These are phyloP conservation scores for Lathyrus oleraceus DNA, from an alignment of 306 rosid genomes.

Conservation along the genomic window DNA sequence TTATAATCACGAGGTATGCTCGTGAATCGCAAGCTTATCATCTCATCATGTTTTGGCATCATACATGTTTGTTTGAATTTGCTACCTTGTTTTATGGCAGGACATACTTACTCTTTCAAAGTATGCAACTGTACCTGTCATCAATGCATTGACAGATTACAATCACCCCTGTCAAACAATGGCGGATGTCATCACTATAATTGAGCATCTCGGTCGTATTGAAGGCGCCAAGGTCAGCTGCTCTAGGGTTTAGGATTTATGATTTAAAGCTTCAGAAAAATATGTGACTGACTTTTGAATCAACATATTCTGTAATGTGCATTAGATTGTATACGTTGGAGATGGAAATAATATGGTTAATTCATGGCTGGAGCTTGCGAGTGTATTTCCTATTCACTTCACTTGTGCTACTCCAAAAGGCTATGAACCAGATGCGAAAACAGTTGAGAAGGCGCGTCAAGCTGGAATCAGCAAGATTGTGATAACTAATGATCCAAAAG, in stretches of 20 bases:
- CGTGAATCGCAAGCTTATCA: not conserved
- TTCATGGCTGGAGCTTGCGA: conserved; percentile 84
- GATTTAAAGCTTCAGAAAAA: not conserved
- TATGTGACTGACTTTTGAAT: conserved; percentile 23
- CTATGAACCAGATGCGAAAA: conserved; percentile 75
- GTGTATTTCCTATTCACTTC: conserved; percentile 78
- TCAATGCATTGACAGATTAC: conserved; percentile 95
- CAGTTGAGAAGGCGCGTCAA: conserved; percentile 67
- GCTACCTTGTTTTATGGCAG: conserved; percentile 39
- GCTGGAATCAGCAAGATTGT: conserved; percentile 86
- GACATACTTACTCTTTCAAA: conserved; percentile 88
- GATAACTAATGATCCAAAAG: conserved; percentile 78
- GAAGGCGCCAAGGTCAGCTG: conserved; percentile 82
- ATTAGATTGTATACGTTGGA: conserved; percentile 82
- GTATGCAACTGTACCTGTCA: conserved; percentile 76
- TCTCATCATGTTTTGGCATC: not conserved
- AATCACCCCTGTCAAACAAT: conserved; percentile 95
- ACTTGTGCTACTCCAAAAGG: conserved; percentile 83
- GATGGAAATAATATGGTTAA: conserved; percentile 92
- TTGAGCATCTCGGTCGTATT: conserved; percentile 73
- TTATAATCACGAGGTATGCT: conserved; percentile 74
- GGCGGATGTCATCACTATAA: conserved; percentile 96
- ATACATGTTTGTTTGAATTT: not conserved
- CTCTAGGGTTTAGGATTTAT: no score
- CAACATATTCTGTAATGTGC: not conserved